Conservation (phyloP, 2,329 filamentous ascomycete genomes). For the Aspergillus costaricaensis region DNA sequence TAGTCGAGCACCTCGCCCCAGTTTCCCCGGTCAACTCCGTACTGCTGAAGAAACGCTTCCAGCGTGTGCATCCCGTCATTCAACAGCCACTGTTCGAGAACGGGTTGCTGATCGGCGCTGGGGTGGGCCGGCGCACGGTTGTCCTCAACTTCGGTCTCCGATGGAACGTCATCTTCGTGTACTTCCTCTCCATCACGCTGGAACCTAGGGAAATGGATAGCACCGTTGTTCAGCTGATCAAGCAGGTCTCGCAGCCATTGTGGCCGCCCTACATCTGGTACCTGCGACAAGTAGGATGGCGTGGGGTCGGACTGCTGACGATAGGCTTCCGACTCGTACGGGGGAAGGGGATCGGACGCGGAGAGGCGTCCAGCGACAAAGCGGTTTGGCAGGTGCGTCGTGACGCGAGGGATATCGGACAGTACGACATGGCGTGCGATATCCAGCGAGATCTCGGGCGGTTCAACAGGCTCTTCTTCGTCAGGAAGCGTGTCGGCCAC, state of each 20-base stretch:
- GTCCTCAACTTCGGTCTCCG: conserved; percentile 15
- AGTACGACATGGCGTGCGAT: conserved; percentile 77
- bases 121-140: conserved; percentile 23
- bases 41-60: conserved; percentile 38
- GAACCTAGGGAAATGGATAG: conserved; percentile 29
- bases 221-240: conserved; percentile 38
- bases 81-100: conserved; percentile 37
- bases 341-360: conserved; percentile 81
- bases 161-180: conserved; percentile 13
- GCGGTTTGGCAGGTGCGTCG: conserved; percentile 66
- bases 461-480: conserved; percentile 47
- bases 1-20: conserved; percentile 42
- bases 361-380: conserved; percentile 68
- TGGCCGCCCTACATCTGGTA: conserved; percentile 35
- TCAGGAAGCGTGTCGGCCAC: conserved; percentile 60
- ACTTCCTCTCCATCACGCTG: conserved; percentile 23
- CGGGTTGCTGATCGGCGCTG: conserved; percentile 29
- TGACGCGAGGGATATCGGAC: conserved; percentile 71
- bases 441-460: conserved; percentile 52
- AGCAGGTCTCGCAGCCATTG: conserved; percentile 42
- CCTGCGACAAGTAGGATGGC: conserved; percentile 33
- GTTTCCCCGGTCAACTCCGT: conserved; percentile 46
- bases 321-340: conserved; percentile 51
- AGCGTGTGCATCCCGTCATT: conserved; percentile 37
- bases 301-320: conserved; percentile 38